phyloP scores from a whole-genome alignment of 1,284 basidiomycete genomes.

The Veloboletus limbatus region DNA sequence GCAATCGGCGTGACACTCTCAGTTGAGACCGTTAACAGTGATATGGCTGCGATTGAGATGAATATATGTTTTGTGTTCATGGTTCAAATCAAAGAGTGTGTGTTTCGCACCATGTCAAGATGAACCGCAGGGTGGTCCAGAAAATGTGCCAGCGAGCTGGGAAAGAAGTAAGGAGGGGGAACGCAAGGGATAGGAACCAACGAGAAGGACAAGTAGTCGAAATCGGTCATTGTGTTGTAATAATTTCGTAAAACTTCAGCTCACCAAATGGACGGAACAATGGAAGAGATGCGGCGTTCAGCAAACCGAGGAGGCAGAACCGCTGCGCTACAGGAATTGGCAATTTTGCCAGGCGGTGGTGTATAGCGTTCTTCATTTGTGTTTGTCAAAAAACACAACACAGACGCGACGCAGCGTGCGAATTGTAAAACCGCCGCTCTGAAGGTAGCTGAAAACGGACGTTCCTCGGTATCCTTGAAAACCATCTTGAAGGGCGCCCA shows the following conservation, averaged over 20 bases:
- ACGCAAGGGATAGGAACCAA: slow-evolving; percentile 8
- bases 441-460: not conserved
- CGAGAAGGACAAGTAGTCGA: slow-evolving; percentile 13
- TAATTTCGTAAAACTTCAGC: slow-evolving; percentile 34
- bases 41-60: slow-evolving; percentile 13
- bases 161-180: slow-evolving; percentile 2
- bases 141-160: slow-evolving; percentile 3
- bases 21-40: slow-evolving; percentile 23
- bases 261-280: slow-evolving; percentile 24
- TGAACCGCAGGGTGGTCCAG: not conserved
- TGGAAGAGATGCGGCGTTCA: slow-evolving; percentile 13
- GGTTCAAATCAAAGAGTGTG: not conserved
- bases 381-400: slow-evolving; percentile 8
- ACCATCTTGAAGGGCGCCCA: not conserved
- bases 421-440: not conserved
- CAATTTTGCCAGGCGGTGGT: slow-evolving; percentile 16
- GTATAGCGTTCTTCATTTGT: slow-evolving; percentile 6
- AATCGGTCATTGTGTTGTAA: slow-evolving; percentile 29
- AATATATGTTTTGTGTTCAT: slow-evolving; percentile 10
- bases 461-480: not conserved
- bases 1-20: slow-evolving; percentile 11
- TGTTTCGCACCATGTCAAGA: slow-evolving; percentile 1
- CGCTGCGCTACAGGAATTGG: slow-evolving; percentile 16
- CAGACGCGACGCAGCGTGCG: slow-evolving; percentile 2
- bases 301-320: slow-evolving; percentile 9